Conservation (phyloP, 163 green algal species). For the Chlorella variabilis region DNA sequence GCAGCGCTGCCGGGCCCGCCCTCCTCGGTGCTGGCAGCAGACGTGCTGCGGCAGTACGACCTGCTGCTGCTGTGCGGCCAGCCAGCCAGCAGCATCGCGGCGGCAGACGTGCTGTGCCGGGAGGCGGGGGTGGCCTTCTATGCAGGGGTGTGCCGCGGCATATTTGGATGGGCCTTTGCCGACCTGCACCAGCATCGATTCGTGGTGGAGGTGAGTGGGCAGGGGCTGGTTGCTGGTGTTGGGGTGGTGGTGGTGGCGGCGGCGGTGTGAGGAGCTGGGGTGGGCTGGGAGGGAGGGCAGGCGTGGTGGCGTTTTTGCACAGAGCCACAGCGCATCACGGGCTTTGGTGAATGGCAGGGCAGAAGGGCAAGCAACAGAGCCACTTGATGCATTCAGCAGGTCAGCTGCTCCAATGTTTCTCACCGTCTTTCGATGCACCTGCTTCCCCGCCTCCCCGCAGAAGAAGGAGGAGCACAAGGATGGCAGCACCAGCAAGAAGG, state of each 20-base stretch:
- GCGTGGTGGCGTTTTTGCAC: not conserved
- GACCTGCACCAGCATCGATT: slow-evolving; percentile 49
- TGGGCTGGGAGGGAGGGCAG: not conserved
- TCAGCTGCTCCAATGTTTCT: not conserved
- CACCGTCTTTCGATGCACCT: not conserved
- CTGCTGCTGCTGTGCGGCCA: slow-evolving; percentile 47
- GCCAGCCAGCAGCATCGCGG: not conserved
- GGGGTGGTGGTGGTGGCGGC: not conserved
- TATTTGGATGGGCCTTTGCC: slow-evolving; percentile 56
- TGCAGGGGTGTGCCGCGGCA: slow-evolving; percentile 36
- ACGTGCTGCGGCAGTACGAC: slow-evolving; percentile 25
- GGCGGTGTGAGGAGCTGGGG: not conserved
- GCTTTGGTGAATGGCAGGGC: too few relatives aligned
- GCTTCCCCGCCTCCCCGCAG: too few relatives aligned
- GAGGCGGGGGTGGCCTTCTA: slow-evolving; percentile 46
- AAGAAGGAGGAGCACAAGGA: slow-evolving; percentile 16
- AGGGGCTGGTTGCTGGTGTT: not conserved
- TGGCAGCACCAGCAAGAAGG: slow-evolving; percentile 25
- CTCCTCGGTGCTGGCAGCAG: not conserved
- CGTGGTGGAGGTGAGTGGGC: slow-evolving; percentile 22
- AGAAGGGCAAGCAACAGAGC: too few relatives aligned
- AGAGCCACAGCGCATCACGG: too few relatives aligned
- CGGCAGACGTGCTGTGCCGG: slow-evolving; percentile 29
- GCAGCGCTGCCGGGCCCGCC: not conserved
- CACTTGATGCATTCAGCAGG: too few relatives aligned